phyloP scores from a whole-genome alignment of 1,284 basidiomycete genomes.

The Agaricales sp. region DNA sequence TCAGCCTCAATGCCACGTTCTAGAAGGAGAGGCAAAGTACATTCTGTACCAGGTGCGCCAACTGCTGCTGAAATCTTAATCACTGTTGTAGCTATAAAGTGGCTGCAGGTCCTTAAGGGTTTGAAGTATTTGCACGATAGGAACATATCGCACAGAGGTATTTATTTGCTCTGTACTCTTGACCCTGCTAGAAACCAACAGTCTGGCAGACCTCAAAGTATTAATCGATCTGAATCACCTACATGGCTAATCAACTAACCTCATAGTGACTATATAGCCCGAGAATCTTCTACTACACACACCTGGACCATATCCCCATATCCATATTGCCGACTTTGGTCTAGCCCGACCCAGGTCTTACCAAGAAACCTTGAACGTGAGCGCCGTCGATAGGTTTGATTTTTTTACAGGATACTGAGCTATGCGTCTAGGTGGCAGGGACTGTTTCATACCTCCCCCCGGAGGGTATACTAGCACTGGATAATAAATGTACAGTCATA shows the following conservation, averaged over 20 bases:
- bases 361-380: slow-evolving; percentile 71
- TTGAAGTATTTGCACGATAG: slow-evolving; percentile 67
- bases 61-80: not conserved
- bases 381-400: slow-evolving; percentile 26
- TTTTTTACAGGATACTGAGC: not conserved
- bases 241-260: slow-evolving; percentile 2
- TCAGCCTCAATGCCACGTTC: not conserved
- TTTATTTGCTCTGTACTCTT: slow-evolving; percentile 12
- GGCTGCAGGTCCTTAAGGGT: slow-evolving; percentile 33
- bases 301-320: slow-evolving; percentile 71
- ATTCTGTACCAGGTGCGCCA: slow-evolving; percentile 62
- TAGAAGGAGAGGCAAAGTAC: slow-evolving; percentile 74
- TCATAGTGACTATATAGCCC: slow-evolving; percentile 34
- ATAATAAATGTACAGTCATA: slow-evolving; percentile 15
- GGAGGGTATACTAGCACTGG: slow-evolving; percentile 68
- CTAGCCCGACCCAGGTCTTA: slow-evolving; percentile 71
- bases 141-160: slow-evolving; percentile 75
- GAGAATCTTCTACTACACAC: slow-evolving; percentile 76
- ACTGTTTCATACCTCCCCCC: slow-evolving; percentile 81
- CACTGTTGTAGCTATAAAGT: not conserved
- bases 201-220: slow-evolving; percentile 77
- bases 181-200: too few species aligned
- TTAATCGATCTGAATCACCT: slow-evolving; percentile 3
- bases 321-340: slow-evolving; percentile 82
- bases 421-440: slow-evolving; percentile 16